Conservation (phyloP, 441 rosid genomes). For the Gossypium davidsonii region DNA sequence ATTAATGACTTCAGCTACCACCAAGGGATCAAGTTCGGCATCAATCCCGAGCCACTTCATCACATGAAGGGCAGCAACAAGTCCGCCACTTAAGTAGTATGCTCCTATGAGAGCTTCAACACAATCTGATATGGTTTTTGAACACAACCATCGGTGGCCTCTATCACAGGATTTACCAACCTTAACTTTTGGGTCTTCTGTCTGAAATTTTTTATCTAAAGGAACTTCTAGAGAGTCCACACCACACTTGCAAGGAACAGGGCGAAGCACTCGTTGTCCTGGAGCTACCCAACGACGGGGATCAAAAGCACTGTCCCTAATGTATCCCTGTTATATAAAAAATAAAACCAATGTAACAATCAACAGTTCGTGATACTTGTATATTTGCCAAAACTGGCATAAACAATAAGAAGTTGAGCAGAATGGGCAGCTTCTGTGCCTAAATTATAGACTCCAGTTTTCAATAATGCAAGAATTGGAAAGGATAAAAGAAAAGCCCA, state of each 20-base stretch:
- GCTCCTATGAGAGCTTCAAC: slow-evolving; percentile 90
- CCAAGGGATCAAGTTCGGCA: slow-evolving; percentile 38
- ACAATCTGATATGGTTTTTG: slow-evolving; percentile 84
- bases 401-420: background rate
- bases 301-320: slow-evolving; percentile 73
- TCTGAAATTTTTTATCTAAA: slow-evolving; percentile 47
- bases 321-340: slow-evolving; percentile 54
- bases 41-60: slow-evolving; percentile 83
- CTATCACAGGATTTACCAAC: slow-evolving; percentile 61
- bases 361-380: background rate
- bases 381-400: background rate
- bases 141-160: slow-evolving; percentile 89
- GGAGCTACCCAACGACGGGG: slow-evolving; percentile 96
- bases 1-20: slow-evolving; percentile 42
- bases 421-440: background rate
- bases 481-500: background rate
- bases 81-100: slow-evolving; percentile 67
- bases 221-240: slow-evolving; percentile 68
- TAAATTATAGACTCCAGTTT: background rate
- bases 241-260: slow-evolving; percentile 64
- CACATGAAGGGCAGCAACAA: slow-evolving; percentile 52
- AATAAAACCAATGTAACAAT: background rate
- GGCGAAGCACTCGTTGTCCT: slow-evolving; percentile 52
- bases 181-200: slow-evolving; percentile 41
- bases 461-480: background rate